These are phyloP conservation scores for Paramecium caudatum DNA, from an alignment of 73 alveolate species.

Conservation along the genomic window DNA sequence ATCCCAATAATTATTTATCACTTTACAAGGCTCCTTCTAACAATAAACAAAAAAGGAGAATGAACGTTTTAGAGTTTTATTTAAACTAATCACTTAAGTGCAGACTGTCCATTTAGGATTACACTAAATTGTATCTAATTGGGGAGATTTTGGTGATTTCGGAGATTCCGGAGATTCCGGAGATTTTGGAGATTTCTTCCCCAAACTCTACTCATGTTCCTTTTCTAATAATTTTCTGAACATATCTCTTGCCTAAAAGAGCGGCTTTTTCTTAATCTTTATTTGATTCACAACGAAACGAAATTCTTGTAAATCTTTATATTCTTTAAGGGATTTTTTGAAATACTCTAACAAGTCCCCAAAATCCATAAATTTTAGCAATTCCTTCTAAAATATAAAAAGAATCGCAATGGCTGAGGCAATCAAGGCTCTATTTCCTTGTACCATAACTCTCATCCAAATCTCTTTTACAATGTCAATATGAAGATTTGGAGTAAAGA, in stretches of 20 bases:
- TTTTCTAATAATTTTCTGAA: not conserved
- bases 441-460: constrained; percentile 30
- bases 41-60: constrained; percentile 59
- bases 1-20: constrained; percentile 60
- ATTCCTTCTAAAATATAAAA: constrained; percentile 32
- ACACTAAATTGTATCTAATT: not conserved
- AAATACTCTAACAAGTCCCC: constrained; percentile 51
- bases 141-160: too few species aligned
- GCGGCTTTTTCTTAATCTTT: not conserved
- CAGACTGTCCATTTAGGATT: constrained; percentile 55
- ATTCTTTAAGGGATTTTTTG: constrained; percentile 20
- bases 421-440: constrained; percentile 39
- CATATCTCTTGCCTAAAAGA: constrained; percentile 28
- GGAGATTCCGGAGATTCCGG: too few species aligned
- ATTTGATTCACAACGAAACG: constrained; percentile 1
- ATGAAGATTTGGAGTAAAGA: constrained; percentile 78
- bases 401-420: constrained; percentile 23
- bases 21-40: constrained; percentile 16
- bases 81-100: not conserved
- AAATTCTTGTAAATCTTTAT: constrained; percentile 1
- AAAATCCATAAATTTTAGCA: constrained; percentile 56
- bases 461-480: constrained; percentile 59
- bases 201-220: constrained; percentile 30
- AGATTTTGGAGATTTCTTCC: not conserved
- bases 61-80: constrained; percentile 35